Evolutionary conservation across 176 grass and related monocot genomes (phyloP).

Genomic region (Carex littledalei): DNA sequence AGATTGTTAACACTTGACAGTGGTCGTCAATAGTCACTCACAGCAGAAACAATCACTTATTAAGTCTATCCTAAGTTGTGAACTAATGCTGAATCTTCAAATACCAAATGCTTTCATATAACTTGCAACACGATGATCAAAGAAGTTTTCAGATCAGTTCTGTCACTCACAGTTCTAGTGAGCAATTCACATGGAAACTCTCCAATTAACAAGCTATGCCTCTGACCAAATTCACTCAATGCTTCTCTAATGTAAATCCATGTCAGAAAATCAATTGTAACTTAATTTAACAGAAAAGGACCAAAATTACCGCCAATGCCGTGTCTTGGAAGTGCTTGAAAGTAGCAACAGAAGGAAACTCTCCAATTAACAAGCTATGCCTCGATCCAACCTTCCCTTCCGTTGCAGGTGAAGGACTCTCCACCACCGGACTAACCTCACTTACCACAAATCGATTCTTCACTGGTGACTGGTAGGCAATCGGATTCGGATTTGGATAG

Average conservation of each 20-base stretch:
- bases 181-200: not conserved
- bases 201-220: no score
- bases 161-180: not conserved
- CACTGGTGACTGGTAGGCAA: constrained; percentile 20
- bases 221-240: no score
- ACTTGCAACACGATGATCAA: not conserved
- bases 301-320: constrained; percentile 45
- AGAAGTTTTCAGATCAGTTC: not conserved
- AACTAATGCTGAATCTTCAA: not conserved
- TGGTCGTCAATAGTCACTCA: not conserved
- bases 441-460: constrained; percentile 23
- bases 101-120: not conserved
- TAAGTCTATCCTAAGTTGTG: not conserved
- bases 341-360: constrained; percentile 60
- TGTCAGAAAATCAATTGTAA: not conserved
- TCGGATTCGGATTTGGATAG: not conserved
- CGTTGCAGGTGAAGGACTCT: constrained; percentile 34
- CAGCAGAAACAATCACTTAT: not conserved
- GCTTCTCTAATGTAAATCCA: not conserved
- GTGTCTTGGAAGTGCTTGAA: constrained; percentile 82
- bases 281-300: not conserved
- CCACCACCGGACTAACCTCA: constrained; percentile 30
- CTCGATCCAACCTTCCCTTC: constrained; percentile 21
- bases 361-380: constrained; percentile 33
- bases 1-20: not conserved